Percentiles rank a stretch among this genome's conserved stretches.
These are phyloP conservation scores for Stachybotrys chlorohalonatus DNA, from an alignment of 2,329 filamentous ascomycete genomes.

Conservation along the genomic window DNA sequence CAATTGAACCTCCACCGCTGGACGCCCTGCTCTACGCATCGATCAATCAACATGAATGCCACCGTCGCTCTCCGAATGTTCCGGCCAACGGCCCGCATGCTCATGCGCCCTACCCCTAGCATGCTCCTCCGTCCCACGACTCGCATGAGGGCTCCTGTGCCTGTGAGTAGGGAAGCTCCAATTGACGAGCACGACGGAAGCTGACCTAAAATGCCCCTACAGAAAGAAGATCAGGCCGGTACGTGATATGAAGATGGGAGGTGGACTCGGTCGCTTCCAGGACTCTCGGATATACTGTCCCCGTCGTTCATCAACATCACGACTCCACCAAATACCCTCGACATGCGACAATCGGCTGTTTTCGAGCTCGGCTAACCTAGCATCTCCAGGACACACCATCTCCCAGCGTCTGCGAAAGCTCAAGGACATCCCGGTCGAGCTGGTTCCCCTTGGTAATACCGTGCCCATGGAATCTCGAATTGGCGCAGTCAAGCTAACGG, in stretches of 20 bases:
- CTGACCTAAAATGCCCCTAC: slow-evolving; percentile 17
- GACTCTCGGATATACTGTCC: not conserved
- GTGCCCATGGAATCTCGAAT: not conserved
- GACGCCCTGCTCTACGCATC: slow-evolving; percentile 16
- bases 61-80: slow-evolving; percentile 59
- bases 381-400: slow-evolving; percentile 74
- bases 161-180: slow-evolving; percentile 41
- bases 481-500: slow-evolving; percentile 12
- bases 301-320: not conserved
- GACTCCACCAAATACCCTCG: not conserved
- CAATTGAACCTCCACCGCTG: slow-evolving; percentile 20
- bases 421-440: slow-evolving; percentile 84
- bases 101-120: not conserved
- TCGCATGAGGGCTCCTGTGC: slow-evolving; percentile 61
- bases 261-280: not conserved
- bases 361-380: not conserved
- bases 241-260: slow-evolving; percentile 27
- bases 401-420: slow-evolving; percentile 88
- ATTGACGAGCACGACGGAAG: slow-evolving; percentile 1
- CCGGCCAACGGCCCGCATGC: slow-evolving; percentile 54
- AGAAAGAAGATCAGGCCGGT: slow-evolving; percentile 63
- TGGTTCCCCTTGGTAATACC: slow-evolving; percentile 77
- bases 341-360: not conserved
- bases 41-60: slow-evolving; percentile 49
- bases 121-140: slow-evolving; percentile 40